A percentile compares a stretch with the other conserved stretches of the same genome.
These are phyloP conservation scores for Heliamphora pulchella DNA, from an alignment of 179 eudicot species.

Conservation along the genomic window DNA sequence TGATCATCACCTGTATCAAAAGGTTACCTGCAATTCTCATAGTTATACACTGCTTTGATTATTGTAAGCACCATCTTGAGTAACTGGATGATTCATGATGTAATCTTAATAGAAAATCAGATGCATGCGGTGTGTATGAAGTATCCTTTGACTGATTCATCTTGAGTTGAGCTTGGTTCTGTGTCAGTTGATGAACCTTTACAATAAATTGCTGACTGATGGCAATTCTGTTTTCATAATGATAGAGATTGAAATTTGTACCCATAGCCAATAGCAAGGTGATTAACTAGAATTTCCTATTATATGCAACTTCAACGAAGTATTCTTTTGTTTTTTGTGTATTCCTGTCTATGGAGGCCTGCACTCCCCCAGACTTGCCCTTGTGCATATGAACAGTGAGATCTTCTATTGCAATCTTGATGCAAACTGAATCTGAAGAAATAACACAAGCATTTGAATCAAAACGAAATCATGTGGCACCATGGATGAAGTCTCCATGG, in stretches of 20 bases:
- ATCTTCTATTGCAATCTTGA: neutral
- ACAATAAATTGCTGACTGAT: neutral
- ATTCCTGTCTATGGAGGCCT: slow-evolving; percentile 7
- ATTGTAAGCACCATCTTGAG: neutral
- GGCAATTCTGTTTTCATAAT: neutral
- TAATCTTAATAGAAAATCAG: neutral
- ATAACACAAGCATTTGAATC: neutral
- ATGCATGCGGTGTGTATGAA: neutral
- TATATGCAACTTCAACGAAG: neutral
- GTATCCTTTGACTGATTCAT: neutral
- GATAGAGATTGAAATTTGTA: neutral
- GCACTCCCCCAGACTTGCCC: neutral
- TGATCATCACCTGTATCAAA: neutral
- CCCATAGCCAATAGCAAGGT: neutral
- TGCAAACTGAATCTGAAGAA: neutral
- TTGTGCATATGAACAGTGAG: neutral
- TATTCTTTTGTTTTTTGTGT: neutral
- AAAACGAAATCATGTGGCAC: neutral
- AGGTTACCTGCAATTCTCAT: neutral
- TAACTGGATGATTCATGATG: neutral
- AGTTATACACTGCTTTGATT: neutral
- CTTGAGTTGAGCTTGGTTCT: neutral
- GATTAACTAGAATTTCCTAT: neutral
- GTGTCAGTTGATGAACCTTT: neutral
- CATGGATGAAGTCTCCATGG: neutral